These are phyloP conservation scores for Nidula niveotomentosa DNA, from an alignment of 1,284 basidiomycete species.

Conservation along the genomic window DNA sequence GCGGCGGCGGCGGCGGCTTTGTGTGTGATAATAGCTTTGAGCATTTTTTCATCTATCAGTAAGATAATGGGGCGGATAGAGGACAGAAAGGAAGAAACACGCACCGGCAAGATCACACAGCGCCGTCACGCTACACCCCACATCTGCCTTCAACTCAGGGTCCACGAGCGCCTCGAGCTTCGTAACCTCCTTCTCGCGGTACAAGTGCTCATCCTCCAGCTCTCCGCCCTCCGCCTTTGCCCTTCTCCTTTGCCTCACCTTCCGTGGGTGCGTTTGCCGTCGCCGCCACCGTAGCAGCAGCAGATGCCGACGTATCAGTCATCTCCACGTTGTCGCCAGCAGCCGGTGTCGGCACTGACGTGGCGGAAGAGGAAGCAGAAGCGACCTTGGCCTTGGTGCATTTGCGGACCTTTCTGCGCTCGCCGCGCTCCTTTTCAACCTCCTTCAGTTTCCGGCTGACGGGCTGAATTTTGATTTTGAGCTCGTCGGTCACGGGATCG, in stretches of 20 bases:
- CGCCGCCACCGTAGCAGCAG: slow-evolving; percentile 19
- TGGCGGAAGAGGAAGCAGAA: slow-evolving; percentile 17
- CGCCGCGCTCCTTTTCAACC: slow-evolving; percentile 79
- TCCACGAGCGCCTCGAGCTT: slow-evolving; percentile 68
- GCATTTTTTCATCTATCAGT: neutral
- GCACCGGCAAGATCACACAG: slow-evolving; percentile 85
- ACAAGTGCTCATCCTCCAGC: slow-evolving; percentile 60
- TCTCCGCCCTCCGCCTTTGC: slow-evolving; percentile 34
- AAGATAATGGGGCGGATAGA: neutral
- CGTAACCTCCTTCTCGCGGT: slow-evolving; percentile 58
- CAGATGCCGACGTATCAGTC: slow-evolving; percentile 30
- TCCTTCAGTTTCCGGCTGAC: slow-evolving; percentile 75
- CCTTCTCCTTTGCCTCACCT: slow-evolving; percentile 23
- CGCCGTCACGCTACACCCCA: slow-evolving; percentile 73
- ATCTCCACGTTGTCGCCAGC: slow-evolving; percentile 38
- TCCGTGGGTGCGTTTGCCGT: too few relatives aligned
- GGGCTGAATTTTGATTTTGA: slow-evolving; percentile 72
- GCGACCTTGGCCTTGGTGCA: slow-evolving; percentile 56
- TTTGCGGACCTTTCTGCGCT: slow-evolving; percentile 83
- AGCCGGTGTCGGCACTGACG: slow-evolving; percentile 22
- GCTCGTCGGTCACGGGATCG: slow-evolving; percentile 81
- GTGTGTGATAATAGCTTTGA: slow-evolving; percentile 88
- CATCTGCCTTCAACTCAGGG: slow-evolving; percentile 63
- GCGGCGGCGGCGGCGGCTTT: slow-evolving; percentile 95
- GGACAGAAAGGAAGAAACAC: slow-evolving; percentile 20